Evolutionary conservation across 768 basidiomycete species (phyloP), one percentile per base, ranked within the genome.

Genomic region (Epithele typhae): DNA sequence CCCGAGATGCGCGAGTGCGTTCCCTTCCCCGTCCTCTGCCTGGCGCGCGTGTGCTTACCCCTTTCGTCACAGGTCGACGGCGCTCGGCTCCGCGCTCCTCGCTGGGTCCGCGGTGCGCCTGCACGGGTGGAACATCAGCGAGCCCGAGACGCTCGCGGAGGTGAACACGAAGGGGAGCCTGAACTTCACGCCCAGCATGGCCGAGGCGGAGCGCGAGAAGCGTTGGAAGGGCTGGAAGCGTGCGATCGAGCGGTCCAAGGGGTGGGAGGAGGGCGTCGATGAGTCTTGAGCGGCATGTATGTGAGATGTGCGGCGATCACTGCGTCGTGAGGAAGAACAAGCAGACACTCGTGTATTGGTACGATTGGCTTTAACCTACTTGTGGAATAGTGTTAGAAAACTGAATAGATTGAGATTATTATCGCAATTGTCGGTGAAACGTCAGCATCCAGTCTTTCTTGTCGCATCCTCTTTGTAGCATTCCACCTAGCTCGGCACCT

Each of bases 1-100:
- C 96, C 95, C 10, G 84, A 91, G 61, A 99, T 99, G 96, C 73
- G 95, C 63, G 96, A 99, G 91, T 90, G 61, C 52, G 87, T 78
- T 2, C 14, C 14, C 11, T 18, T 7, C 37, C 40, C 27, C 33
- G 10, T 25, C 25, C 19, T 17, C 46, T 21, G n/a, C n/a, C n/a
- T n/a, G n/a, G n/a, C n/a, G n/a, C n/a, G n/a, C n/a, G n/a, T n/a
- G n/a, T n/a, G n/a, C n/a, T n/a, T n/a, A n/a, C n/a, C n/a, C n/a
- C n/a, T 22, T 50, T 19, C 9, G 23, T 12, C 7, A 14, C 55
- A 92, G 89, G 65, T 94, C 91, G 2, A 99, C 96, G 14, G 96
- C 96, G 2, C 75, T 99, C 40, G 96, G 96, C 17, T 91, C 93
- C 8, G 96, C 96, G 19, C 71, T 99, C 45, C 81, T 96, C 24